Conservation (phyloP, 306 rosid genomes). For the Dryas alaskensis region DNA sequence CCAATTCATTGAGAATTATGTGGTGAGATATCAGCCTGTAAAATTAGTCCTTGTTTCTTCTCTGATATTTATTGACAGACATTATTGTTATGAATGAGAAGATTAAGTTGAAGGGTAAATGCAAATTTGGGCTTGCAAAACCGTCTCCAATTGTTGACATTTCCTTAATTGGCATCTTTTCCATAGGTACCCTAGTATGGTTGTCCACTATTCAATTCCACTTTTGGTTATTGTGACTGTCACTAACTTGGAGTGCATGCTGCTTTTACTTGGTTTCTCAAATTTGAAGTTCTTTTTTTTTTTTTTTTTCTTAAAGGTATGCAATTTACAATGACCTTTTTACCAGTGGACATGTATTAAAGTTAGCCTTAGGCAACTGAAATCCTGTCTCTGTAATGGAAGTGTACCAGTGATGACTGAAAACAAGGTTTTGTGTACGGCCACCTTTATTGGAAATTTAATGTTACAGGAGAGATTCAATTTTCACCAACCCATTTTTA, state of each 20-base stretch:
- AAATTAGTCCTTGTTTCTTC: neutral
- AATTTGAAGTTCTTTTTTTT: neutral
- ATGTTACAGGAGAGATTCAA: neutral
- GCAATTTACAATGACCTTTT: neutral
- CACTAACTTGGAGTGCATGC: neutral
- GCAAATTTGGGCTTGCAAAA: neutral
- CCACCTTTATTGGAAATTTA: neutral
- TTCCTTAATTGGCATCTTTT: neutral
- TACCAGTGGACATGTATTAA: neutral
- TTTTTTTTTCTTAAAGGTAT: neutral
- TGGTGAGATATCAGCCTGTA: constrained; percentile 1
- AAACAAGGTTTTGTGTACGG: neutral
- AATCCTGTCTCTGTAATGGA: neutral
- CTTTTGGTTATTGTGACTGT: neutral
- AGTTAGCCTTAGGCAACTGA: neutral
- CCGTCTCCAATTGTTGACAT: neutral
- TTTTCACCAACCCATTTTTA: neutral
- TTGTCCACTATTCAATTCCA: neutral
- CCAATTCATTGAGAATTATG: neutral
- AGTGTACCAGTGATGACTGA: neutral
- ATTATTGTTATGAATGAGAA: neutral
- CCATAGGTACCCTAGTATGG: neutral
- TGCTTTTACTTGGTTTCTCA: neutral
- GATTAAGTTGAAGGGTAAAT: neutral
- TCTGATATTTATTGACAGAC: neutral